phyloP scores from a whole-genome alignment of 768 basidiomycete genomes.

The Dioszegia crocea region DNA sequence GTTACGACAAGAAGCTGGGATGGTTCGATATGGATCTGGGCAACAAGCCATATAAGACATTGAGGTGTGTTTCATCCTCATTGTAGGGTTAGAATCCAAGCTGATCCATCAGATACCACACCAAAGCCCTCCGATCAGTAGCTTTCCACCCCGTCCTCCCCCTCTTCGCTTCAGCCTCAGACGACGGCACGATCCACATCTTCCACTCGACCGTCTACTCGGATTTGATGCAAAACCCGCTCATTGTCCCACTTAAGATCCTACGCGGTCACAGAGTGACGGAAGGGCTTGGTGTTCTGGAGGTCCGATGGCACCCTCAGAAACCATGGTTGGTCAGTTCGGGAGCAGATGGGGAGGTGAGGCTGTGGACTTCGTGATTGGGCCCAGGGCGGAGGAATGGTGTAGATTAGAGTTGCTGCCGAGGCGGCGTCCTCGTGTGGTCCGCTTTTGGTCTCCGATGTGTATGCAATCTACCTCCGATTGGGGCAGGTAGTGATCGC shows the following conservation, averaged over 20 bases:
- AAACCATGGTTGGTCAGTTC: slow-evolving; percentile 91
- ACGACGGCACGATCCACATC: slow-evolving; percentile 93
- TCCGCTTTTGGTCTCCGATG: too few species aligned
- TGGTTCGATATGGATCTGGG: slow-evolving; percentile 99
- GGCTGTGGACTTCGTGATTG: slow-evolving; percentile 63
- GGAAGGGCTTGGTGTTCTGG: slow-evolving; percentile 85
- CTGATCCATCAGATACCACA: slow-evolving; percentile 67
- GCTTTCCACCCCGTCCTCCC: slow-evolving; percentile 93
- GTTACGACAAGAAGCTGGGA: slow-evolving; percentile 93
- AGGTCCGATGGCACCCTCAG: slow-evolving; percentile 78
- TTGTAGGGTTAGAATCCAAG: background rate
- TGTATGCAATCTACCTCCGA: too few species aligned
- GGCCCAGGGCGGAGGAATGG: background rate
- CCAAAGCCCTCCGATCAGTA: slow-evolving; percentile 84
- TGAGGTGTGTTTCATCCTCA: slow-evolving; percentile 61
- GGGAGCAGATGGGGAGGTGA: slow-evolving; percentile 83
- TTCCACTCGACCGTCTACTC: slow-evolving; percentile 94
- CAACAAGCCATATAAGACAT: slow-evolving; percentile 92
- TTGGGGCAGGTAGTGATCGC: too few species aligned
- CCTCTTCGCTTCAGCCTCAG: slow-evolving; percentile 91
- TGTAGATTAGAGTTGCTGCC: too few species aligned
- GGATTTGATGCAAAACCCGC: slow-evolving; percentile 92
- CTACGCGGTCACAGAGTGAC: slow-evolving; percentile 80
- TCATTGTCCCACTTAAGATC: slow-evolving; percentile 96
- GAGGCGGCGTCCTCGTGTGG: too few species aligned